Evolutionary conservation across 2,329 filamentous ascomycete species (phyloP).

Genomic region (Neopestalotiopsis rosae): DNA sequence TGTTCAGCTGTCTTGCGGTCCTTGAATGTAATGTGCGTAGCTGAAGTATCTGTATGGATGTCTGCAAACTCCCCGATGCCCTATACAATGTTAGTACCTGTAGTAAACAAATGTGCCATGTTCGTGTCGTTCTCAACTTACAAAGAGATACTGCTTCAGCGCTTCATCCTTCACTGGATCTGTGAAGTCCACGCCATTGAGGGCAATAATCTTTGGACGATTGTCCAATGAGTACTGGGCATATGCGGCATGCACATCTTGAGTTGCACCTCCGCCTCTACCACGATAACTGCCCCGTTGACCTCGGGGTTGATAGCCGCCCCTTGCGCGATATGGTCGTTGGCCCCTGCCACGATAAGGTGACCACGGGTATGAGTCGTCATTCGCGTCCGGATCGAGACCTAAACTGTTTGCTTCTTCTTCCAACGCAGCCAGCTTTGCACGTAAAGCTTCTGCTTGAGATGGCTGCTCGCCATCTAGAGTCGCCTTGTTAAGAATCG

Average conservation of each 20-base stretch:
- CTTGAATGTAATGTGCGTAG: conserved; percentile 66
- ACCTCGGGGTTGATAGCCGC: background rate
- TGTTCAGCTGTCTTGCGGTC: conserved; percentile 75
- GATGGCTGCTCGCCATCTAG: conserved; percentile 34
- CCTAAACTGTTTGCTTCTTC: conserved; percentile 74
- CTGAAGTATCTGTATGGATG: conserved; percentile 52
- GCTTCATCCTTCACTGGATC: conserved; percentile 68
- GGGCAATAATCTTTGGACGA: conserved; percentile 69
- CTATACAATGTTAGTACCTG: conserved; percentile 44
- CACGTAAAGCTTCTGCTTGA: conserved; percentile 70
- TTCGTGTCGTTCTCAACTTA: conserved; percentile 45
- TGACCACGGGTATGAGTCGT: conserved; percentile 45
- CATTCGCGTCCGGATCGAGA: conserved; percentile 63
- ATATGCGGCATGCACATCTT: conserved; percentile 53
- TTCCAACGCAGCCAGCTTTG: conserved; percentile 74
- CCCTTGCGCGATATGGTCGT: conserved; percentile 49
- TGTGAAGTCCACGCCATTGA: conserved; percentile 69
- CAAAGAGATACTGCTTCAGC: conserved; percentile 73
- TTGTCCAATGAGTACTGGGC: conserved; percentile 76
- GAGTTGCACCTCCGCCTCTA: conserved; percentile 34
- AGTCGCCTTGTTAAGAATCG: conserved; percentile 27
- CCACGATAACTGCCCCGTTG: background rate
- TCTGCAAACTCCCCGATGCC: conserved; percentile 67
- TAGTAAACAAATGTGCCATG: background rate
- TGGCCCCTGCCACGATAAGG: conserved; percentile 43